Percentiles rank a stretch among this genome's conserved stretches.
Conservation (phyloP, 805 yeast genomes). For the Yamadazyma takamatsuzukensis region DNA sequence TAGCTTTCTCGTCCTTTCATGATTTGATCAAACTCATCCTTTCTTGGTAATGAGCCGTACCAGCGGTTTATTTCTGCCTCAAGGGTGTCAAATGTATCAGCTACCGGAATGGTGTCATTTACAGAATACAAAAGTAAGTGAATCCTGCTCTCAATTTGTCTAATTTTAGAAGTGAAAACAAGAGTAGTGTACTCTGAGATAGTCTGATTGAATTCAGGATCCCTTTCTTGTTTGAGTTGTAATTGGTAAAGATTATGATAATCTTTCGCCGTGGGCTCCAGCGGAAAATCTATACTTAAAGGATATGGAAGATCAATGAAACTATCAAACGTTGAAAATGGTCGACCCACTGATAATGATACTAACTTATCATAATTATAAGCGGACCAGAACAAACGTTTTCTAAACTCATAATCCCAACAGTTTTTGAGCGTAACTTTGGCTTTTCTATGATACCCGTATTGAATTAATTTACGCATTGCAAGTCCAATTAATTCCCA, state of each 20-base stretch:
- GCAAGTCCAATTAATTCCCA: conserved; percentile 7
- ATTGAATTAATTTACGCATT: conserved; percentile 6
- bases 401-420: conserved; percentile 6
- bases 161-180: conserved; percentile 7
- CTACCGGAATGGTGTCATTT: conserved; percentile 5
- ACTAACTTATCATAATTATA: conserved; percentile 5
- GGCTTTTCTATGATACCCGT: conserved; percentile 3
- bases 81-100: conserved; percentile 8
- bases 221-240: conserved; percentile 8
- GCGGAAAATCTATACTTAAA: conserved; percentile 7
- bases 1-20: conserved; percentile 12
- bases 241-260: conserved; percentile 5
- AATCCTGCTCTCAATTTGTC: conserved; percentile 11
- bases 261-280: conserved; percentile 5
- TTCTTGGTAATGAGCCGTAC: conserved; percentile 7
- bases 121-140: conserved; percentile 10
- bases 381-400: conserved; percentile 7
- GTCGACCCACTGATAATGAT: conserved; percentile 5
- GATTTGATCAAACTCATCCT: conserved; percentile 8
- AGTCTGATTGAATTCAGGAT: conserved; percentile 5
- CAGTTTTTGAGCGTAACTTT: not conserved
- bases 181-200: conserved; percentile 9
- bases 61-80: conserved; percentile 7
- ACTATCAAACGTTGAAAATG: conserved; percentile 3
- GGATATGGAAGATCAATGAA: conserved; percentile 8